A percentile compares a stretch with the other conserved stretches of the same genome.
phyloP scores from a whole-genome alignment of 2,329 filamentous ascomycete genomes.

The Penicillium glabrum region DNA sequence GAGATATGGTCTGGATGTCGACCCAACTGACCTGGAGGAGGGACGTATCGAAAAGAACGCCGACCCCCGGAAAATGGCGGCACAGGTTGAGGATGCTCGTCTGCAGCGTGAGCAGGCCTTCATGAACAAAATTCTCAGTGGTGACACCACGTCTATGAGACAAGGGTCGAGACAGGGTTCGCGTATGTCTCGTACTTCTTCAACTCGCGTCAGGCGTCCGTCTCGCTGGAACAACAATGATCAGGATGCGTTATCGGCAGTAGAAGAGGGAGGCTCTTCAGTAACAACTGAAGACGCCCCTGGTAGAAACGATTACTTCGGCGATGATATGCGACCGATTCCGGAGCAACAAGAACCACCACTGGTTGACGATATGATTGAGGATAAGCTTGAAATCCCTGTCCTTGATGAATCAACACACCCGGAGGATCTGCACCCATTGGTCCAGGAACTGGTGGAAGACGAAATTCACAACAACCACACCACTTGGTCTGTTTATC shows the following conservation, averaged over 20 bases:
- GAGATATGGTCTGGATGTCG: conserved; percentile 35
- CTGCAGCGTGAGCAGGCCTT: conserved; percentile 42
- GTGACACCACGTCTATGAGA: conserved; percentile 22
- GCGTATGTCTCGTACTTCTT: conserved; percentile 26
- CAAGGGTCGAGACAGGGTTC: conserved; percentile 17
- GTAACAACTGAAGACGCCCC: conserved; percentile 6
- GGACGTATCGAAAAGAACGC: conserved; percentile 40
- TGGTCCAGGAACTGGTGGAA: conserved; percentile 44
- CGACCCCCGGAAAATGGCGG: conserved; percentile 42
- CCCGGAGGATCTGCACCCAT: conserved; percentile 46
- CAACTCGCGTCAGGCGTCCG: conserved; percentile 18
- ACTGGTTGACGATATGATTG: conserved; percentile 3
- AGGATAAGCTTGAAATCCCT: conserved; percentile 16
- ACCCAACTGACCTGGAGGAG: conserved; percentile 46
- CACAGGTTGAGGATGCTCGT: conserved; percentile 46
- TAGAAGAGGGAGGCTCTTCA: conserved; percentile 24
- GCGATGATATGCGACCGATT: conserved; percentile 21
- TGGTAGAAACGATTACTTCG: conserved; percentile 10
- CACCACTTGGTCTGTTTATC: conserved; percentile 51
- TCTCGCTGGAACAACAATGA: conserved; percentile 18
- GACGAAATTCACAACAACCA: conserved; percentile 53
- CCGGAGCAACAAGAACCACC: conserved; percentile 16
- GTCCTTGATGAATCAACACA: conserved; percentile 33
- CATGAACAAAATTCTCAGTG: conserved; percentile 35
- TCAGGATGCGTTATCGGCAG: conserved; percentile 22